These are phyloP conservation scores for Candida ortonii DNA, from an alignment of 805 yeast species.

Conservation along the genomic window DNA sequence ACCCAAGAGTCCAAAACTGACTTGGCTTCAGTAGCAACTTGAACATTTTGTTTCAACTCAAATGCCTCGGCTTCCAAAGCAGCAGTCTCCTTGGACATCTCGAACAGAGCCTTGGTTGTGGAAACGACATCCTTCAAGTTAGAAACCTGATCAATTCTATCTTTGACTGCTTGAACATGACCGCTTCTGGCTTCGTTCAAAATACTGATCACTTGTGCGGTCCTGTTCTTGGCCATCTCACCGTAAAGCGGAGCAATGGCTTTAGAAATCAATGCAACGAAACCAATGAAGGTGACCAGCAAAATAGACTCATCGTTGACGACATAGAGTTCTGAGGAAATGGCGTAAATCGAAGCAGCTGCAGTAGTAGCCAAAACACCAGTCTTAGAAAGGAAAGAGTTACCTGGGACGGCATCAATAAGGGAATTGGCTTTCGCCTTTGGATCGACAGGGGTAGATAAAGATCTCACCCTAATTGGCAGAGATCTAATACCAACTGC, in stretches of 20 bases:
- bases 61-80: constrained; percentile 92
- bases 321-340: constrained; percentile 88
- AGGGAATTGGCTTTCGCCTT: constrained; percentile 86
- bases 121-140: constrained; percentile 88
- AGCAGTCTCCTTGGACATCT: constrained; percentile 94
- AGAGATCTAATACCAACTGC: constrained; percentile 26
- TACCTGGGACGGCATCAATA: constrained; percentile 92
- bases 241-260: constrained; percentile 92
- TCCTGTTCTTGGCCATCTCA: constrained; percentile 87
- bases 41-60: constrained; percentile 88
- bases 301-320: constrained; percentile 92
- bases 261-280: constrained; percentile 74
- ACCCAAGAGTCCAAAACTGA: constrained; percentile 98
- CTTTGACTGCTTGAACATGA: constrained; percentile 91
- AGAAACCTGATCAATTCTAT: constrained; percentile 83
- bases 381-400: constrained; percentile 82
- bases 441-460: constrained; percentile 74
- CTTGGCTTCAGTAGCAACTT: constrained; percentile 86
- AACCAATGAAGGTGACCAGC: constrained; percentile 74
- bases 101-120: constrained; percentile 88
- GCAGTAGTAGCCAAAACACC: constrained; percentile 93
- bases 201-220: constrained; percentile 47
- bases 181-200: constrained; percentile 84
- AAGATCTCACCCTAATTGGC: constrained; percentile 58
- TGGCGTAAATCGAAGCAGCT: constrained; percentile 92